These are phyloP conservation scores for Xylariaceae sp. DNA, from an alignment of 2,329 filamentous ascomycete genomes.

Conservation along the genomic window DNA sequence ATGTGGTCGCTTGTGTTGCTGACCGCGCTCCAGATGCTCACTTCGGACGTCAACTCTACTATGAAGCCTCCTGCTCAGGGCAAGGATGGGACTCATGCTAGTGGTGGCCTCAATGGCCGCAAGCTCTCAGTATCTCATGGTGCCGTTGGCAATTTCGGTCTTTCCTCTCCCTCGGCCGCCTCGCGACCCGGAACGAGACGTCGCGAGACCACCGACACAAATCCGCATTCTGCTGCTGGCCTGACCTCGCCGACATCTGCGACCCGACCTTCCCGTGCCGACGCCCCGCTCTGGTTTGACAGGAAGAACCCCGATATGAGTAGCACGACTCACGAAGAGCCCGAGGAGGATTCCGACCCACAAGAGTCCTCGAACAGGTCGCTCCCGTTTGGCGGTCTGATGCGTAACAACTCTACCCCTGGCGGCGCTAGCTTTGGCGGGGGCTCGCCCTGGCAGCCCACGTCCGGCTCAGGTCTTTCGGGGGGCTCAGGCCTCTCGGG, in stretches of 20 bases:
- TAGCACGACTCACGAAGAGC: constrained; percentile 44
- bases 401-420: constrained; percentile 45
- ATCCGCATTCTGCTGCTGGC: constrained; percentile 44
- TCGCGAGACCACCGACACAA: constrained; percentile 71
- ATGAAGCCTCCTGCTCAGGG: constrained; percentile 80
- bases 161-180: constrained; percentile 64
- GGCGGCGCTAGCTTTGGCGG: constrained; percentile 37
- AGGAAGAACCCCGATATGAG: constrained; percentile 47
- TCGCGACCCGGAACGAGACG: constrained; percentile 70
- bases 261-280: constrained; percentile 55
- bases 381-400: constrained; percentile 37
- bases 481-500: constrained; percentile 52
- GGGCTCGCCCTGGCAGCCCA: constrained; percentile 36
- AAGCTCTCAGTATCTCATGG: constrained; percentile 78
- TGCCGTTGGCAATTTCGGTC: constrained; percentile 55
- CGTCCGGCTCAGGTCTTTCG: too few relatives aligned
- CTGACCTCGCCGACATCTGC: constrained; percentile 54
- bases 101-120: constrained; percentile 56
- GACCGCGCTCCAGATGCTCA: constrained; percentile 55
- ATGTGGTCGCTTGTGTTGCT: not conserved
- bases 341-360: constrained; percentile 32
- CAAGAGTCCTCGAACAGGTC: constrained; percentile 23
- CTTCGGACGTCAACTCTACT: constrained; percentile 84
- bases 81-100: constrained; percentile 50
- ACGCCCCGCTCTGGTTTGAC: constrained; percentile 49